A percentile compares a stretch with the other conserved stretches of the same genome.
phyloP scores from a whole-genome alignment of 805 yeast species.

The Candida pseudoglaebosa region DNA sequence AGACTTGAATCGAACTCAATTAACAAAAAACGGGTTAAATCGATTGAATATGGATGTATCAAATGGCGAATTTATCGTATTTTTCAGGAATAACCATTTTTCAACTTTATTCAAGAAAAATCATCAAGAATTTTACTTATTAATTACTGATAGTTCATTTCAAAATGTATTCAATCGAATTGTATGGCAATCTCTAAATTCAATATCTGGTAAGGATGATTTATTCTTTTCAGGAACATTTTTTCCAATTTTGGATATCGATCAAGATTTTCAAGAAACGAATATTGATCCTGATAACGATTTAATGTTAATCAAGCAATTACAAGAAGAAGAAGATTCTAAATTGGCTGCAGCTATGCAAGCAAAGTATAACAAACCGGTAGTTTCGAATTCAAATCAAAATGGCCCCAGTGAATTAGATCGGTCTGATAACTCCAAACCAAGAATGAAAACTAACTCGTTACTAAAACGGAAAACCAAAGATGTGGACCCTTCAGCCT shows the following conservation, averaged over 20 bases:
- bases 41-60: conserved; percentile 42
- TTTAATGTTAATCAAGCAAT: conserved; percentile 36
- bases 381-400: not conserved
- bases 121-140: conserved; percentile 48
- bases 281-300: conserved; percentile 16
- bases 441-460: not conserved
- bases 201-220: conserved; percentile 68
- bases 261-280: conserved; percentile 8
- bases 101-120: conserved; percentile 58
- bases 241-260: conserved; percentile 37
- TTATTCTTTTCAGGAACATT: conserved; percentile 66
- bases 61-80: conserved; percentile 57
- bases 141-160: conserved; percentile 76
- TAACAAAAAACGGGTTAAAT: conserved; percentile 64
- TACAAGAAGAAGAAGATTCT: conserved; percentile 59
- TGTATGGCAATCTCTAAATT: conserved; percentile 78
- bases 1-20: conserved; percentile 64
- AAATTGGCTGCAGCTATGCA: conserved; percentile 46
- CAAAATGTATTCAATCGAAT: conserved; percentile 38
- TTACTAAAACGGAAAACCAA: not conserved
- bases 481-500: not conserved
- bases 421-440: not conserved
- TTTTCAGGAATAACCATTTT: conserved; percentile 90
- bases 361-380: conserved; percentile 20
- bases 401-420: conserved; percentile 1